Evolutionary conservation across 495 filamentous ascomycete species (phyloP), one percentile per base, ranked within the genome.

Genomic region (Penicillium desertorum): DNA sequence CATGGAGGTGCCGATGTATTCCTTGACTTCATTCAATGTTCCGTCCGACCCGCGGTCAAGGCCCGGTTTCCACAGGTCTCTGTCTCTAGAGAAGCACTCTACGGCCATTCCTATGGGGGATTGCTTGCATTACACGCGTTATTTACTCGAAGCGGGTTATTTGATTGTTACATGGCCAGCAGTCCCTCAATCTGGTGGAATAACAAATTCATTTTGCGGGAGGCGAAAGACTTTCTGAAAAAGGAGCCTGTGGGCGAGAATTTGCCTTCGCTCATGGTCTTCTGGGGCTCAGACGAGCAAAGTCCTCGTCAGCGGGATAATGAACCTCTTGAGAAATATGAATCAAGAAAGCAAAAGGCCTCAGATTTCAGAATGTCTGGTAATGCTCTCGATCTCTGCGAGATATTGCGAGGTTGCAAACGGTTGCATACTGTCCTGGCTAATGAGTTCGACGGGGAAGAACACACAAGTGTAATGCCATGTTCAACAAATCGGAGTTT

Each of bases 261-360:
- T 19, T 22, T 29, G 1, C 67, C 64, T 3, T 51, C 64, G 3
- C 36, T 70, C 30, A 53, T 63, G 46, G 42, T 65, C 4, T 65
- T 51, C 23, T 49, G 58, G 41, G 67, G 67, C 3, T 53, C 57
- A 3, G 45, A 59, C 8, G 63, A 83, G 79, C 57, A 84, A 64
- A 42, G 76, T 56, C 62, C 83, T 62, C 57, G 75, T 43, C 61
- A 52, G 29, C 62, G 64, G 58, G 55, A 61, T 17, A 58, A 68
- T 44, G 66, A 70, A 22, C 32, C 62, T n/a, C n/a, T n/a, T n/a
- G n/a, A n/a, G n/a, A n/a, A n/a, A n/a, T n/a, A n/a, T n/a, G n/a
- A n/a, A n/a, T n/a, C n/a, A n/a, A n/a, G n/a, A n/a, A n/a, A n/a
- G n/a, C n/a, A n/a, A n/a, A n/a, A n/a, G n/a, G n/a, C n/a, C n/a